Conservation (phyloP, 108 stramenopile species). For the Parietichytrium sp. region DNA sequence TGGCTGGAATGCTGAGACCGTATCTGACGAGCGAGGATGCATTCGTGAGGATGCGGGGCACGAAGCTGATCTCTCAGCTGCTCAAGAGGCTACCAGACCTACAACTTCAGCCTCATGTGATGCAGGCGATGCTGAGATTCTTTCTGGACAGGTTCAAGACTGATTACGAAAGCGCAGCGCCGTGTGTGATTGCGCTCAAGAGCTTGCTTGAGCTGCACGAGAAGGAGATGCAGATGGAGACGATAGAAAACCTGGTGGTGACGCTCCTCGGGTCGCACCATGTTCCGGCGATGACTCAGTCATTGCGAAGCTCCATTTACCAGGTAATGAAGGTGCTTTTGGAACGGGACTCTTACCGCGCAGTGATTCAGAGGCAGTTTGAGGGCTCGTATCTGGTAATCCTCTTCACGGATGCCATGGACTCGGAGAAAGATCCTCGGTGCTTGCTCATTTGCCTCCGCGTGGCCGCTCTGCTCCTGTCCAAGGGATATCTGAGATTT, state of each 20-base stretch:
- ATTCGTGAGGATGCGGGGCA: slow-evolving; percentile 23
- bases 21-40: slow-evolving; percentile 30
- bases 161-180: slow-evolving; percentile 4
- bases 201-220: neutral
- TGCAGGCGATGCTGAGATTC: slow-evolving; percentile 4
- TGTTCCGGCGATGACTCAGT: neutral
- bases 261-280: neutral
- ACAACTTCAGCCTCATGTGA: neutral
- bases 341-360: neutral
- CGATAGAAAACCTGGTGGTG: no score
- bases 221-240: neutral
- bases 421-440: slow-evolving; percentile 14
- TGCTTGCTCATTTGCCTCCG: slow-evolving; percentile 12
- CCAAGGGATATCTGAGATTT: neutral
- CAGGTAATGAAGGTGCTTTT: neutral
- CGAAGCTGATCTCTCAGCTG: slow-evolving; percentile 5
- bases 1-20: slow-evolving; percentile 3
- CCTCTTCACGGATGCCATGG: slow-evolving; percentile 17
- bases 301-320: neutral
- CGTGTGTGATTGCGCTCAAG: neutral
- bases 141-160: neutral
- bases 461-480: slow-evolving; percentile 1
- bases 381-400: neutral
- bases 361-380: neutral
- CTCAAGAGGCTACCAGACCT: slow-evolving; percentile 29